A percentile compares a stretch with the other conserved stretches of the same genome.
Evolutionary conservation across 108 stramenopile species (phyloP).

Genomic region (Skeletonema grethae): DNA sequence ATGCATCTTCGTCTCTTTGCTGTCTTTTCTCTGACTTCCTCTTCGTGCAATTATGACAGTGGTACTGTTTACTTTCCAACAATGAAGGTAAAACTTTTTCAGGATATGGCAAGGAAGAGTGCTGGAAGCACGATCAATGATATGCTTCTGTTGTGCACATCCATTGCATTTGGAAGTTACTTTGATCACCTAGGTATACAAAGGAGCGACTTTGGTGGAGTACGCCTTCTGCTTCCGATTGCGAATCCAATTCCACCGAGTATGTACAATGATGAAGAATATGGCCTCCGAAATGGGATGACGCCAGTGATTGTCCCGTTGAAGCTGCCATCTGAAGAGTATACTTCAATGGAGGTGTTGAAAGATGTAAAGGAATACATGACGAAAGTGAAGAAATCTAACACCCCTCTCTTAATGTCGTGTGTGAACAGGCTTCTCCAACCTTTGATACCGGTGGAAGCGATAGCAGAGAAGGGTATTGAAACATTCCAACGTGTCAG

Average conservation of each 20-base stretch:
- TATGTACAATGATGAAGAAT: constrained; percentile 6
- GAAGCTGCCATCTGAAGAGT: neutral
- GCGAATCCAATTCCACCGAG: constrained; percentile 23
- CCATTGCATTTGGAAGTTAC: constrained; percentile 20
- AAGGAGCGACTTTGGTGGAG: neutral
- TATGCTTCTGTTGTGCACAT: constrained; percentile 8
- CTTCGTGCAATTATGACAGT: neutral
- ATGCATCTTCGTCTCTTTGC: too few species aligned
- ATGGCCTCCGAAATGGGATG: constrained; percentile 21
- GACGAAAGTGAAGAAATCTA: constrained; percentile 22
- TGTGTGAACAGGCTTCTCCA: constrained; percentile 9
- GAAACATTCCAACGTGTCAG: constrained; percentile 12
- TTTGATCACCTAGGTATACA: constrained; percentile 2
- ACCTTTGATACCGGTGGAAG: constrained; percentile 9
- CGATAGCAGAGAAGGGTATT: neutral
- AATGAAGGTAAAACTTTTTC: constrained; percentile 12
- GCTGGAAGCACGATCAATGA: constrained; percentile 27
- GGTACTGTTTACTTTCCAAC: constrained; percentile 29
- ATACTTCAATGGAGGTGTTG: neutral
- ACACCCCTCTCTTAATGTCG: constrained; percentile 20
- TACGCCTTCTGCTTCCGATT: constrained; percentile 14
- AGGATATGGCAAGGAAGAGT: constrained; percentile 12
- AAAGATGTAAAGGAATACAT: constrained; percentile 13
- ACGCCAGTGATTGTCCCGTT: constrained; percentile 17
- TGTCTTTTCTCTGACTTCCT: too few species aligned